A percentile compares a stretch with the other conserved stretches of the same genome.
These are phyloP conservation scores for Nemania sp. DNA, from an alignment of 2,329 filamentous ascomycete genomes.

Conservation along the genomic window DNA sequence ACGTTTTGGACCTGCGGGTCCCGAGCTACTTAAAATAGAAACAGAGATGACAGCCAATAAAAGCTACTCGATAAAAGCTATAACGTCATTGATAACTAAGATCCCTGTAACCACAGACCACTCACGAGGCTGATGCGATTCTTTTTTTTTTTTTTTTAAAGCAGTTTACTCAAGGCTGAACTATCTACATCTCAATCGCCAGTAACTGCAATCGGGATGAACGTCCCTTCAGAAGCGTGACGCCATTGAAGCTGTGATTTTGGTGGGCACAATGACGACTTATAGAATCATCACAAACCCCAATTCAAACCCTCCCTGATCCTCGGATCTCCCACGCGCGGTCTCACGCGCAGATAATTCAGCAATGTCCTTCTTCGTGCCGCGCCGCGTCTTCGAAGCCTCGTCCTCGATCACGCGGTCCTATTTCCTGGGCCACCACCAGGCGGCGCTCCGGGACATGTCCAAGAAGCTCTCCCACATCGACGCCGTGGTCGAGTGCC, in stretches of 20 bases:
- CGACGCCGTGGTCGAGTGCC: constrained; percentile 91
- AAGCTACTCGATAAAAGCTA: neutral
- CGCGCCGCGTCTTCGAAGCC: constrained; percentile 78
- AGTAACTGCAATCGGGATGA: neutral
- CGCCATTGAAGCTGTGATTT: neutral
- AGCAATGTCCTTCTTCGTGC: constrained; percentile 66
- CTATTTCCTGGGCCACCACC: constrained; percentile 96
- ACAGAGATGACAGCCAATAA: neutral
- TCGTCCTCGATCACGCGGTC: constrained; percentile 83
- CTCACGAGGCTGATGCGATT: constrained; percentile 22
- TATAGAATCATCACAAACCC: neutral
- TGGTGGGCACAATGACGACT: constrained; percentile 22
- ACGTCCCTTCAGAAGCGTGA: neutral
- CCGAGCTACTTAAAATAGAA: neutral
- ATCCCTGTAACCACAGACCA: constrained; percentile 22
- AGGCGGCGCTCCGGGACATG: constrained; percentile 83
- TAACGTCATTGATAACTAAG: constrained; percentile 21
- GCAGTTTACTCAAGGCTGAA: constrained; percentile 26
- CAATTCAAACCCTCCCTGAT: constrained; percentile 19
- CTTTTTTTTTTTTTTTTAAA: constrained; percentile 16
- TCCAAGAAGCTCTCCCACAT: constrained; percentile 82
- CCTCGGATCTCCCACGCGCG: neutral
- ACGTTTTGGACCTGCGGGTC: neutral
- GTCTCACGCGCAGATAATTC: constrained; percentile 16
- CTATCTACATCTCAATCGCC: constrained; percentile 4